Conservation (phyloP, 1,284 basidiomycete genomes). For the Takashimella koratensis region DNA sequence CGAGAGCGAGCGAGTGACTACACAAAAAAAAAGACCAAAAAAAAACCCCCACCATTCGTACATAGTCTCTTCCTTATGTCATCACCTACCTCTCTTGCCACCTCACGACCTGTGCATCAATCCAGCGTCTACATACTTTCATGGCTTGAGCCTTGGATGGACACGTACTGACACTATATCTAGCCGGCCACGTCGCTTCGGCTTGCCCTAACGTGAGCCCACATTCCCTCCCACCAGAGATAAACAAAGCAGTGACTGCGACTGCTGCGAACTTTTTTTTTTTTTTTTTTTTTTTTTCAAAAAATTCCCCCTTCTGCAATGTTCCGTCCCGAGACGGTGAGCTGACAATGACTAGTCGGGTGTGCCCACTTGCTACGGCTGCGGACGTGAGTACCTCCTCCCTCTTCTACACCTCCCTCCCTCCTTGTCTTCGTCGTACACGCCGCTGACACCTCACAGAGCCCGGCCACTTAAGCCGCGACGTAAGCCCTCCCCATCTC, state of each 20-base stretch:
- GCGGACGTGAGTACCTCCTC: slow-evolving; percentile 39
- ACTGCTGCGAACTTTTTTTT: too few relatives aligned
- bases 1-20: slow-evolving; percentile 27
- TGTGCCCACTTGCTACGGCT: slow-evolving; percentile 47
- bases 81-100: neutral
- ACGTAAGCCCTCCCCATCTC: slow-evolving; percentile 16
- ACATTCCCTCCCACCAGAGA: neutral
- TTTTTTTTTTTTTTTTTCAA: neutral
- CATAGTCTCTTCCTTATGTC: slow-evolving; percentile 15
- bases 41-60: slow-evolving; percentile 17
- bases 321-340: too few relatives aligned
- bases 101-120: neutral
- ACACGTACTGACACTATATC: neutral
- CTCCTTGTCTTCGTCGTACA: neutral
- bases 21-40: slow-evolving; percentile 6
- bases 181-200: slow-evolving; percentile 45
- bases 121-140: neutral
- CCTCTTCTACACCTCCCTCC: slow-evolving; percentile 1
- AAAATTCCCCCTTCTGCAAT: too few relatives aligned
- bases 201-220: slow-evolving; percentile 38
- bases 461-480: slow-evolving; percentile 34
- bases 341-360: slow-evolving; percentile 16
- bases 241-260: too few relatives aligned
- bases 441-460: slow-evolving; percentile 6
- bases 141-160: neutral